phyloP scores from a whole-genome alignment of 768 basidiomycete genomes.

The Steccherinum ochraceum region DNA sequence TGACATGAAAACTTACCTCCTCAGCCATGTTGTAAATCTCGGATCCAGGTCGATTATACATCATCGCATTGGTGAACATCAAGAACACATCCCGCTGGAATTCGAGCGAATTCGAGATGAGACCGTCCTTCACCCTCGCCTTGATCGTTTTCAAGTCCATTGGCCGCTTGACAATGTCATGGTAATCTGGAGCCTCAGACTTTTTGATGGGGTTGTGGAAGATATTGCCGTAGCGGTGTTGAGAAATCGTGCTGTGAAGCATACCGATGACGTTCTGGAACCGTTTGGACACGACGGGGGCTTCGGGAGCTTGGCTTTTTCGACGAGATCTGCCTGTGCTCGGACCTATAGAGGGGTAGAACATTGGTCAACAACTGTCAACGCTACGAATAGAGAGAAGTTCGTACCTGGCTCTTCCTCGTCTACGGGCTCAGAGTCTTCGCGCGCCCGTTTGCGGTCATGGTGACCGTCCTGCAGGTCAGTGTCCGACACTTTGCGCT shows the following conservation, averaged over 20 bases:
- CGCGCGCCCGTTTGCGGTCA: conserved; percentile 54
- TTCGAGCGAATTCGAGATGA: conserved; percentile 75
- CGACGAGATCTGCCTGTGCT: conserved; percentile 12
- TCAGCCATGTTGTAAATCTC: conserved; percentile 89
- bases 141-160: conserved; percentile 96
- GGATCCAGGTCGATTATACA: conserved; percentile 87
- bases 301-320: conserved; percentile 15
- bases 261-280: conserved; percentile 80
- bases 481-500: conserved; percentile 56
- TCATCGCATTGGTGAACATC: conserved; percentile 97
- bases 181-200: conserved; percentile 87
- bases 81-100: conserved; percentile 86
- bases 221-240: conserved; percentile 83
- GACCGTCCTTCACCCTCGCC: conserved; percentile 74
- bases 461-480: conserved; percentile 41
- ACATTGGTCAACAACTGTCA: not conserved
- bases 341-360: conserved; percentile 8
- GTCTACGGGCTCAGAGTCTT: conserved; percentile 61
- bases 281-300: conserved; percentile 43
- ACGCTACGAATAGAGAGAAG: not conserved
- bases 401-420: conserved; percentile 48
- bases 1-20: conserved; percentile 76
- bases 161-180: conserved; percentile 87
- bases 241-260: conserved; percentile 76
- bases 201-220: conserved; percentile 88